phyloP scores from a whole-genome alignment of 805 yeast genomes.

The Pachysolen tannophilus region DNA sequence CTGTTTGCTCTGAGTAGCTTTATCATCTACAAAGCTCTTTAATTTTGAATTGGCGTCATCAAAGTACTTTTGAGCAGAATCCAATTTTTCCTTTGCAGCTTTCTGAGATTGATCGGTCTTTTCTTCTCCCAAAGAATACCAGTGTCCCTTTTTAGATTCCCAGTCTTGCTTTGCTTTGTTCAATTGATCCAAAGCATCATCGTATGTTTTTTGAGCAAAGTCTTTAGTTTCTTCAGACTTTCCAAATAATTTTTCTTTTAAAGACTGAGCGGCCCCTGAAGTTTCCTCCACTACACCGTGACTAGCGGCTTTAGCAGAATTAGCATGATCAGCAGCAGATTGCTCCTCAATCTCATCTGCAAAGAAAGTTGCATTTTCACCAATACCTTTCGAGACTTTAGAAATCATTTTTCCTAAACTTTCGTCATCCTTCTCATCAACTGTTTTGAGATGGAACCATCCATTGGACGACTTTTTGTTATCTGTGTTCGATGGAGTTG shows the following conservation, averaged over 20 bases:
- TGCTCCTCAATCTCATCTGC: too few relatives aligned
- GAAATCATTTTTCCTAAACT: constrained; percentile 8
- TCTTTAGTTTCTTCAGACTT: constrained; percentile 3
- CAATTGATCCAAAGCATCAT: constrained; percentile 4
- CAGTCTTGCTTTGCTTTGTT: constrained; percentile 1
- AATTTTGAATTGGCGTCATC: too few relatives aligned
- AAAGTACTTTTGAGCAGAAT: constrained; percentile 1
- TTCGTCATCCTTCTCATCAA: constrained; percentile 8
- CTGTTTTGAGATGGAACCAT: constrained; percentile 8
- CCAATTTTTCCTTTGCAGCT: constrained; percentile 6
- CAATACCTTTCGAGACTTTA: constrained; percentile 6
- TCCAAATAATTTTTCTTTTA: too few relatives aligned
- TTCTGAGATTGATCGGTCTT: constrained; percentile 7
- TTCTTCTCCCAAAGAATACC: constrained; percentile 7
- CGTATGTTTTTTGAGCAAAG: constrained; percentile 1
- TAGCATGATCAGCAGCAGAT: constrained; percentile 4
- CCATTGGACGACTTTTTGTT: too few relatives aligned
- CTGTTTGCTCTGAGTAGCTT: too few relatives aligned
- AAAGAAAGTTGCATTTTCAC: constrained; percentile 8
- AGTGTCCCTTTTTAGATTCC: too few relatives aligned
- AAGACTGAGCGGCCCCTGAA: too few relatives aligned
- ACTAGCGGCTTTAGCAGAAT: too few relatives aligned
- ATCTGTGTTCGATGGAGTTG: too few relatives aligned
- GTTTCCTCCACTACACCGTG: too few relatives aligned
- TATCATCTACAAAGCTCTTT: too few relatives aligned